Base-by-base conservation (phyloP, 176 grass and related monocot species). In the Hordeum marinum region DNA sequence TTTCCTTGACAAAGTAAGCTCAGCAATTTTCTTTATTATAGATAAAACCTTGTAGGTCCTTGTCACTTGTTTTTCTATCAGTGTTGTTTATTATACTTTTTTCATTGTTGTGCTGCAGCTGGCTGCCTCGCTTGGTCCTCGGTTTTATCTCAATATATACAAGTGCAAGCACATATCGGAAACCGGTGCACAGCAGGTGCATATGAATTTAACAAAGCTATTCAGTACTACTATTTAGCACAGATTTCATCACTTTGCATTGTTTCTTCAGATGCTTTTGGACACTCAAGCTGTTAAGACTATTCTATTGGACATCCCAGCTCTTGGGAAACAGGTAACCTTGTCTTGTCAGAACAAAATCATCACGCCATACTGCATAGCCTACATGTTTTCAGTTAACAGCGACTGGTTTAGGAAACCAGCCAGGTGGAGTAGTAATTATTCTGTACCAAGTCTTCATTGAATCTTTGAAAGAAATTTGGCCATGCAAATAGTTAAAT, bases 111-210 rank as follows among this genome's bases (percentile, higher is more conserved):
- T 90, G 65, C 54, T 92, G 77, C 91, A 99, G 96, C 80, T 99
- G 64, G 96, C 96, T 73, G 96, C 96, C 24, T 94, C 96, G 31
- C 96, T 99, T 66, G 96, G 96, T 32, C 96, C 96, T 78, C 96
- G 96, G 64, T 99, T 99, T 90, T 99, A 93, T 85, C 96, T 94
- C 78, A 99, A 99, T 70, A 99, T 99, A 89, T 96, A 96, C 57
- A 99, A 99, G 84, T 99, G 96, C 90, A 99, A 92, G 82, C 89
- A 94, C 88, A 99, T 99, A 90, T 99, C 96, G 55, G 96, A 99
- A 96, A 99, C 96, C 43, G 96, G 96, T 68, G 94, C 96, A 58
- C 96, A 99, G 63, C 96, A 99, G 96, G 94, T 99, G 68, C 17
- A 55, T 55, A 70, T 64, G 80, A 78, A 82, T 78, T 41, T 41